Conservation (phyloP, 2,329 filamentous ascomycete genomes). For the Didymella pinodella region DNA sequence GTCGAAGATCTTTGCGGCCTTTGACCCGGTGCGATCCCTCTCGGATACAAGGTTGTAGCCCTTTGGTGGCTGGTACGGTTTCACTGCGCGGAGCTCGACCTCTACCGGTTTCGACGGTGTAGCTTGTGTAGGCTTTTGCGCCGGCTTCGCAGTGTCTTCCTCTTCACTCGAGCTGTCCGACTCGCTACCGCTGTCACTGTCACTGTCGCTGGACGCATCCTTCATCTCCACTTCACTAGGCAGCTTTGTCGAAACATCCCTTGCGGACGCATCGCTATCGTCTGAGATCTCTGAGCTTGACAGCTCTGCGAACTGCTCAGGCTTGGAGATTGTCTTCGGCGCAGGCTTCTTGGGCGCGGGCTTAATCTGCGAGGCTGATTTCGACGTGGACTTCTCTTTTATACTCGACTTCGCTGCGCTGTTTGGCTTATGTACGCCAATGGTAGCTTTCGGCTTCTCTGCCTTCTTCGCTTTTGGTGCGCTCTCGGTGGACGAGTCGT, state of each 20-base stretch:
- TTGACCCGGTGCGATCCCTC: slow-evolving; percentile 51
- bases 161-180: slow-evolving; percentile 50
- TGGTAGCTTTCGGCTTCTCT: slow-evolving; percentile 38
- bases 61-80: slow-evolving; percentile 49
- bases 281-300: slow-evolving; percentile 39
- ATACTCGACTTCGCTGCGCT: slow-evolving; percentile 31
- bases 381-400: slow-evolving; percentile 25
- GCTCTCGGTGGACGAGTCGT: slow-evolving; percentile 40
- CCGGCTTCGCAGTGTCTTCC: slow-evolving; percentile 47
- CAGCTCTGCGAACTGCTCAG: slow-evolving; percentile 34
- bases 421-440: slow-evolving; percentile 44
- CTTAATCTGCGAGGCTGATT: slow-evolving; percentile 20
- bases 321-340: slow-evolving; percentile 34
- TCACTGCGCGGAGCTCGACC: slow-evolving; percentile 47
- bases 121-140: slow-evolving; percentile 27
- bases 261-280: slow-evolving; percentile 30
- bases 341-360: slow-evolving; percentile 28
- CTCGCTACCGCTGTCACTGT: slow-evolving; percentile 28
- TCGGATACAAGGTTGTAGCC: slow-evolving; percentile 60
- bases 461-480: slow-evolving; percentile 25
- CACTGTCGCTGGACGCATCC: slow-evolving; percentile 18
- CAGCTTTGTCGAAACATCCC: slow-evolving; percentile 29
- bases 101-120: slow-evolving; percentile 35
- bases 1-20: slow-evolving; percentile 60
- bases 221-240: slow-evolving; percentile 26